A percentile compares a stretch with the other conserved stretches of the same genome.
phyloP scores from a whole-genome alignment of 306 rosid species.

The Cercis canadensis region DNA sequence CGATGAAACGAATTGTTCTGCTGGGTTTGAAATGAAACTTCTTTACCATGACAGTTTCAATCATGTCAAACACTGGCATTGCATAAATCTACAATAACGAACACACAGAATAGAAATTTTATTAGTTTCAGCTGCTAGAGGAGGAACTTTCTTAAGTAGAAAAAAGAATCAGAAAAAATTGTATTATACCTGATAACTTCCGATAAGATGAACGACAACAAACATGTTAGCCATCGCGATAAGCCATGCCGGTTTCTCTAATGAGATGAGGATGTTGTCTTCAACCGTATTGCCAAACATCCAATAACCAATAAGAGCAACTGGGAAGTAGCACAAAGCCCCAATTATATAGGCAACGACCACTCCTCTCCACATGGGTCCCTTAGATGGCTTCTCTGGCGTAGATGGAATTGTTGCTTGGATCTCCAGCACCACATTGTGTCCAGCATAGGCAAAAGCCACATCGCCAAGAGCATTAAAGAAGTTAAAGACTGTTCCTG shows the following conservation, averaged over 20 bases:
- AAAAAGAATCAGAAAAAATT: neutral
- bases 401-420: constrained; percentile 97
- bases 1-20: constrained; percentile 63
- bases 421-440: constrained; percentile 91
- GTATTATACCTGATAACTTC: constrained; percentile 85
- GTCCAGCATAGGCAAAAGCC: constrained; percentile 96
- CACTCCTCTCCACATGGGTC: constrained; percentile 96
- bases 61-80: constrained; percentile 95
- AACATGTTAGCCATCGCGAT: constrained; percentile 85
- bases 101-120: constrained; percentile 1
- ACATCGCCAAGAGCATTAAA: constrained; percentile 74
- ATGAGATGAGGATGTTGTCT: constrained; percentile 65
- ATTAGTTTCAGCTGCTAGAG: neutral
- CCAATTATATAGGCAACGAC: constrained; percentile 81
- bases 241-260: constrained; percentile 78
- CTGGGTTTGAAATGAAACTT: constrained; percentile 62
- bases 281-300: constrained; percentile 67
- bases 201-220: constrained; percentile 90
- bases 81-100: constrained; percentile 63
- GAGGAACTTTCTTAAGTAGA: neutral
- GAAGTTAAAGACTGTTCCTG: constrained; percentile 69
- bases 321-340: constrained; percentile 94
- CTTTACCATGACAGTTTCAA: constrained; percentile 75
- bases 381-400: constrained; percentile 88
- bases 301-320: constrained; percentile 78